phyloP scores from a whole-genome alignment of 805 yeast genomes.

The Saccharomycopsis microspora region DNA sequence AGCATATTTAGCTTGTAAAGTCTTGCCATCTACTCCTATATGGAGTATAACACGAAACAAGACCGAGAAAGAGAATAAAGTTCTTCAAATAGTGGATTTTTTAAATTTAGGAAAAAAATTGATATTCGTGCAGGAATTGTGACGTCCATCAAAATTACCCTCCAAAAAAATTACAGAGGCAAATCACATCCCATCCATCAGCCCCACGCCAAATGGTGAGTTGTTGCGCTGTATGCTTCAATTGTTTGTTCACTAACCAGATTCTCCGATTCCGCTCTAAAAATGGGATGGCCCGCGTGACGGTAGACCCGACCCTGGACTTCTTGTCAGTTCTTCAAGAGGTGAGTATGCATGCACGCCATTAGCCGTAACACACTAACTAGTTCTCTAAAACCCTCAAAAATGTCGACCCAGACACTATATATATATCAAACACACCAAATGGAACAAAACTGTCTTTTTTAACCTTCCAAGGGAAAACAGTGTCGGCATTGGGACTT shows the following conservation, averaged over 20 bases:
- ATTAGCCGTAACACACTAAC: slow-evolving; percentile 14
- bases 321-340: slow-evolving; percentile 35
- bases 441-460: slow-evolving; percentile 32
- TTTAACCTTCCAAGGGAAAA: slow-evolving; percentile 24
- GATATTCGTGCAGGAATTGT: no score
- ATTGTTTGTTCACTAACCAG: slow-evolving; percentile 22
- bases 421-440: slow-evolving; percentile 35
- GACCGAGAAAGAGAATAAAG: no score
- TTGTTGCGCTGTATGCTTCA: no score
- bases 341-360: slow-evolving; percentile 18
- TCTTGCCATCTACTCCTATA: no score
- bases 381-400: slow-evolving; percentile 24
- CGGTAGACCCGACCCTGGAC: slow-evolving; percentile 32
- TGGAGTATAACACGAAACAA: no score
- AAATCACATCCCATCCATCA: no score
- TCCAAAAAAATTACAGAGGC: no score
- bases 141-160: no score
- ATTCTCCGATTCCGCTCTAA: slow-evolving; percentile 73
- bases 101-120: no score
- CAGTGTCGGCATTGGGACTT: slow-evolving; percentile 25
- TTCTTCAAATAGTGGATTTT: no score
- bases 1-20: no score
- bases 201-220: no score
- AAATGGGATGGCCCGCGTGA: slow-evolving; percentile 71
- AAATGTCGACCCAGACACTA: slow-evolving; percentile 21